phyloP scores from a whole-genome alignment of 108 stramenopile genomes.

The Pseudonitzschia multiseries region DNA sequence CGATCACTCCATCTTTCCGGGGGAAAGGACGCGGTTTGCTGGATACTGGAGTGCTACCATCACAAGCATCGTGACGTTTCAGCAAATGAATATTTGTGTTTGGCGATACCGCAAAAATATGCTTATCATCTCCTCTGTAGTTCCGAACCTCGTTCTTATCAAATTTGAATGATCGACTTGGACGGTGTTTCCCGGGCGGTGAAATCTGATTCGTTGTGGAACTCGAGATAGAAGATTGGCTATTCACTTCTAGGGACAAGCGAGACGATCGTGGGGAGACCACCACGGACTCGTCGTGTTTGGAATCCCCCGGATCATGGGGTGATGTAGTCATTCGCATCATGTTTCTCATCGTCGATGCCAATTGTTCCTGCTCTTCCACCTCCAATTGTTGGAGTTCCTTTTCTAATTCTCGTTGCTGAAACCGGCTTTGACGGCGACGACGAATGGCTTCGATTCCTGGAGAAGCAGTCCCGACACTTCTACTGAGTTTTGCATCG shows the following conservation, averaged over 20 bases:
- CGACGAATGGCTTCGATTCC: slow-evolving; percentile 12
- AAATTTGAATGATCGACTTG: neutral
- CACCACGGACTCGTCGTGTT: neutral
- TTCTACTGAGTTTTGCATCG: neutral
- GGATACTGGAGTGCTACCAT: neutral
- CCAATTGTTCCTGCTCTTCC: neutral
- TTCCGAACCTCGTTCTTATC: neutral
- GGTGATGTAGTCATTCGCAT: neutral
- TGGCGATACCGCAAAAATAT: slow-evolving; percentile 1
- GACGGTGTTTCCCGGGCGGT: neutral
- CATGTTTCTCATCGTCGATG: neutral
- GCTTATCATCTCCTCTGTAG: neutral
- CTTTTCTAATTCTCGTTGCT: neutral
- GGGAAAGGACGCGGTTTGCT: neutral
- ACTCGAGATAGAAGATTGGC: no score
- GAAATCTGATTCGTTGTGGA: neutral
- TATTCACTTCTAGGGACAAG: neutral
- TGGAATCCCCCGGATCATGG: no score
- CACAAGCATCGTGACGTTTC: slow-evolving; percentile 10
- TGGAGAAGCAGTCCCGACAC: neutral
- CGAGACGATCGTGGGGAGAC: neutral
- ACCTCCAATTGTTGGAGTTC: neutral
- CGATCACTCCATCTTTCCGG: neutral
- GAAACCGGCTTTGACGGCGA: neutral
- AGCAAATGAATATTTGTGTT: neutral